Percentiles rank a stretch among this genome's conserved stretches.
Conservation (phyloP, 305 asterid species). For the Fraxinus floribunda region DNA sequence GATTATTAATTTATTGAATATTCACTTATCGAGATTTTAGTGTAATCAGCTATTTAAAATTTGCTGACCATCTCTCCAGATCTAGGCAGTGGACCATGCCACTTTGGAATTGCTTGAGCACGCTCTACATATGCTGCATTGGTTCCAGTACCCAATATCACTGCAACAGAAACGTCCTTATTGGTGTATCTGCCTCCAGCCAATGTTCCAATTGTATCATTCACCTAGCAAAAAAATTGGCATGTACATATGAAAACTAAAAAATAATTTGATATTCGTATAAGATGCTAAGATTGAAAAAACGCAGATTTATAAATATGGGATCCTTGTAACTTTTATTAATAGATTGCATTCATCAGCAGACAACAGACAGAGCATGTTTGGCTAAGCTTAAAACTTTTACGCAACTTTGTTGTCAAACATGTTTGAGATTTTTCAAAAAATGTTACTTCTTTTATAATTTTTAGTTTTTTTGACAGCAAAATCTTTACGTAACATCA, state of each 20-base stretch:
- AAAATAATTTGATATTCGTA: not conserved
- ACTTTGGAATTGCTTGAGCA: slow-evolving; percentile 87
- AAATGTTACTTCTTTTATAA: not conserved
- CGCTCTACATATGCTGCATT: slow-evolving; percentile 94
- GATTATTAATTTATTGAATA: not conserved
- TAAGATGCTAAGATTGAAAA: not conserved
- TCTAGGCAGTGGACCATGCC: slow-evolving; percentile 85
- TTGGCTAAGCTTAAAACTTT: not conserved
- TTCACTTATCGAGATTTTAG: not conserved
- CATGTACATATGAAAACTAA: not conserved
- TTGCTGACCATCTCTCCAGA: slow-evolving; percentile 84
- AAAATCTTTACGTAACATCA: not conserved
- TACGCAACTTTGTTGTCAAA: not conserved
- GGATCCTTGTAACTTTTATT: not conserved
- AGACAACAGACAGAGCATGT: not conserved
- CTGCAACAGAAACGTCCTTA: slow-evolving; percentile 64
- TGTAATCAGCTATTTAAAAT: not conserved
- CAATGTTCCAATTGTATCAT: slow-evolving; percentile 85
- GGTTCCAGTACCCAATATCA: slow-evolving; percentile 88
- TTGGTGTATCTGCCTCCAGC: slow-evolving; percentile 78
- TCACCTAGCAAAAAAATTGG: slow-evolving; percentile 48
- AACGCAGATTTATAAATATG: not conserved
- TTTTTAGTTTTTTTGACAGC: not conserved
- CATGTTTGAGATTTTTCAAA: not conserved
- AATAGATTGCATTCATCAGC: not conserved